These are phyloP conservation scores for Cyclotella baltica DNA, from an alignment of 108 stramenopile genomes.

Conservation along the genomic window DNA sequence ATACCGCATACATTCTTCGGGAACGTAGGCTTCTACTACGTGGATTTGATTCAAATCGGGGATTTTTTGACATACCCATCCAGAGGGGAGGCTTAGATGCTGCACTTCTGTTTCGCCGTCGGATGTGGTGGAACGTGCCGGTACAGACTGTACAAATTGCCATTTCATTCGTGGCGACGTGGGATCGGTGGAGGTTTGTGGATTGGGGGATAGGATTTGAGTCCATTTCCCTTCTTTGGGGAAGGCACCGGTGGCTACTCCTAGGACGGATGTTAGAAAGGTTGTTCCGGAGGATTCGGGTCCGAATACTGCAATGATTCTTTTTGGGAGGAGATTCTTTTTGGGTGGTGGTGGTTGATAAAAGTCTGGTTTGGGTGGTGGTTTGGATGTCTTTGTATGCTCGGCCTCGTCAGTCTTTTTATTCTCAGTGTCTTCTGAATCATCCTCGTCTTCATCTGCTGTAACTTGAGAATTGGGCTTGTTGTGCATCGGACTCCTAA, in stretches of 20 bases:
- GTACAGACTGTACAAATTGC: constrained; percentile 2
- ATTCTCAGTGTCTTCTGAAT: neutral
- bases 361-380: constrained; percentile 3
- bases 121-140: neutral
- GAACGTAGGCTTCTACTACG: constrained; percentile 16
- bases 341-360: constrained; percentile 20
- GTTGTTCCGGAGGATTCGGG: constrained; percentile 49
- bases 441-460: neutral
- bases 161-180: neutral
- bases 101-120: constrained; percentile 40
- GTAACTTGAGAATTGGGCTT: neutral
- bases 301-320: constrained; percentile 45
- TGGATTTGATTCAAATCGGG: neutral
- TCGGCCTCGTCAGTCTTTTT: neutral
- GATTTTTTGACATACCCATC: constrained; percentile 6
- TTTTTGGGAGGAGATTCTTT: constrained; percentile 31
- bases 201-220: constrained; percentile 2
- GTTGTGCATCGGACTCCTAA: neutral
- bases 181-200: neutral
- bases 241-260: constrained; percentile 36
- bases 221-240: constrained; percentile 22
- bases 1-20: constrained; percentile 19
- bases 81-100: constrained; percentile 24
- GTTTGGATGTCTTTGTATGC: neutral
- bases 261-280: constrained; percentile 36